Conservation (phyloP, 805 yeast species). For the Candida xiaguanensis region DNA sequence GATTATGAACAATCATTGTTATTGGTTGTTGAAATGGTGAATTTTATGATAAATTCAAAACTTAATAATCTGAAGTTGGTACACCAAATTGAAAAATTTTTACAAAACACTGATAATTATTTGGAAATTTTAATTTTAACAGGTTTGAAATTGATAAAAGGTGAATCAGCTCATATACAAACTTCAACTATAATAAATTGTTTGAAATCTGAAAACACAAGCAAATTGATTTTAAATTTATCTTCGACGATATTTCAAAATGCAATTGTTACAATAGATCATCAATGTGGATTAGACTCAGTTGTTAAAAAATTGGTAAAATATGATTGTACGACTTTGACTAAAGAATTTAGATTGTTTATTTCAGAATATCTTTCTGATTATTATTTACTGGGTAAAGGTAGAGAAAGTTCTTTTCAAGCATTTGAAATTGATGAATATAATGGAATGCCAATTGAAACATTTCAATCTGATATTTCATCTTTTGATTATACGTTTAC, state of each 20-base stretch:
- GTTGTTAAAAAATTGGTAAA: constrained; percentile 10
- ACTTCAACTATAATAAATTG: constrained; percentile 6
- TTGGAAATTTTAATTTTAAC: neutral
- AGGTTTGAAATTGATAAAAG: constrained; percentile 1
- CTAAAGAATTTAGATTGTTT: constrained; percentile 20
- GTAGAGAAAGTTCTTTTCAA: constrained; percentile 7
- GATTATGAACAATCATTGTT: neutral
- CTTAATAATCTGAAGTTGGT: neutral
- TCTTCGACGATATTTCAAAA: constrained; percentile 8
- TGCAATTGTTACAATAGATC: constrained; percentile 4
- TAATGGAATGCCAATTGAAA: constrained; percentile 1
- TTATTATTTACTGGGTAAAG: constrained; percentile 19
- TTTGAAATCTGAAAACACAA: neutral
- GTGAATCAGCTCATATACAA: neutral
- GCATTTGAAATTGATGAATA: constrained; percentile 8
- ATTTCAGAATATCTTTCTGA: constrained; percentile 19
- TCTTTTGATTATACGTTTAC: constrained; percentile 21
- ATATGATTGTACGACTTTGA: constrained; percentile 1
- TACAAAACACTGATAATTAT: neutral
- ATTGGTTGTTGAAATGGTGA: constrained; percentile 4
- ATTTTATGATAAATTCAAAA: neutral
- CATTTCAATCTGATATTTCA: constrained; percentile 15
- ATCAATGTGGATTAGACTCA: neutral
- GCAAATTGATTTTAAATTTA: neutral
- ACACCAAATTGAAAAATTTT: constrained; percentile 4